These are phyloP conservation scores for Seminavis robusta DNA, from an alignment of 108 stramenopile genomes.

Conservation along the genomic window DNA sequence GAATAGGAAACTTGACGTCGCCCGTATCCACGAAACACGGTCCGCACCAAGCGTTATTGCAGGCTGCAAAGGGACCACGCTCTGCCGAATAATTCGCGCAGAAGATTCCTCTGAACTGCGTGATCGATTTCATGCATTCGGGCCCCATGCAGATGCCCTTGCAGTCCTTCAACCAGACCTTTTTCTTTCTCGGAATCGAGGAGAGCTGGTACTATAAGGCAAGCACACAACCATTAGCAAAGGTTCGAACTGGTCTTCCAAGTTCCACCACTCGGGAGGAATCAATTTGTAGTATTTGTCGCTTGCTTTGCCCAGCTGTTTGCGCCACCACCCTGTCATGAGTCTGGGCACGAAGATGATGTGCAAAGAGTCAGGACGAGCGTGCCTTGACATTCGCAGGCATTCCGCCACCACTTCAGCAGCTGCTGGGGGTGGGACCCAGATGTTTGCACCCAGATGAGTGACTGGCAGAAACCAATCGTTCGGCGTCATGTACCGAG, in stretches of 20 bases:
- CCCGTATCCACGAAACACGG: constrained; percentile 19
- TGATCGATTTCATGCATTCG: constrained; percentile 18
- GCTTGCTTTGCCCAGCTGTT: constrained; percentile 8
- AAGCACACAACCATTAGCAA: too few species aligned
- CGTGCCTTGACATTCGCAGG: constrained; percentile 22
- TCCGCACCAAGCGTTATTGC: constrained; percentile 30
- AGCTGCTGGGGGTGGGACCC: constrained; percentile 28
- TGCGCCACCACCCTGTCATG: constrained; percentile 36
- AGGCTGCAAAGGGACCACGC: constrained; percentile 17
- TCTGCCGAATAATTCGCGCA: constrained; percentile 38
- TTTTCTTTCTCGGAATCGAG: too few species aligned
- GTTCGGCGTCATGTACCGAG: background rate
- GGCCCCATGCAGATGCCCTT: too few species aligned
- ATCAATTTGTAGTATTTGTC: too few species aligned
- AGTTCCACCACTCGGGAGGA: too few species aligned
- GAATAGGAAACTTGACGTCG: background rate
- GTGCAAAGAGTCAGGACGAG: constrained; percentile 19
- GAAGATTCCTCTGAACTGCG: constrained; percentile 22
- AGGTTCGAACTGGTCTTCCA: too few species aligned
- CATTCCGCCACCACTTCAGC: constrained; percentile 28
- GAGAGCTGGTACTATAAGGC: too few species aligned
- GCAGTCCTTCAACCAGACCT: too few species aligned
- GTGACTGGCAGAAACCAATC: constrained; percentile 14
- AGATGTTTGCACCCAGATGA: constrained; percentile 6
- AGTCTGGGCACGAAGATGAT: constrained; percentile 34